Evolutionary conservation across 78 protist genomes (phyloP), one percentile per base, ranked within the genome.

Genomic region (Emiliania huxleyi): DNA sequence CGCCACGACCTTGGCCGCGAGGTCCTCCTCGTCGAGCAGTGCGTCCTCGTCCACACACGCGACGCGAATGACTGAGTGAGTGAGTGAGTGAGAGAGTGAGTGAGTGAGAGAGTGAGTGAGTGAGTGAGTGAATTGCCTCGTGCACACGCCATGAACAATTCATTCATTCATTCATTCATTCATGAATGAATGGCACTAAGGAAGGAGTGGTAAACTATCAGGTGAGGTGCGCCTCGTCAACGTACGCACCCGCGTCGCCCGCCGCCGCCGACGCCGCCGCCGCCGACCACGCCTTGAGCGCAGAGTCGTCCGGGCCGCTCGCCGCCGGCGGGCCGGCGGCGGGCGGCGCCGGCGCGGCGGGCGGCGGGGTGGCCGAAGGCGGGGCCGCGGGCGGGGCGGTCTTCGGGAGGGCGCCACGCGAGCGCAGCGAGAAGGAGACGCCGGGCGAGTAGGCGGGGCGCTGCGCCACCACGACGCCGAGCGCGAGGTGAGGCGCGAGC

Each of bases 11-110:
- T 77, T 77, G 23, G 15, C 11, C 40, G 46, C 89, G 11, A 23
- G 26, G 38, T 44, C 56, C 56, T 18, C 89, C 52, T 44, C 52
- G 26, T 0, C 89, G 55, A 81, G 89, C 89, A 81, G 52, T 35
- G 43, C 89, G 52, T 81, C 89, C 56, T 81, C 89, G 89, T 81
- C 89, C 56, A 81, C 35, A 29, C 18, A 35, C 45, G 37, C 84
- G 45, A 18, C 46, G n/a, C n/a, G n/a, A n/a, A n/a, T n/a, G n/a
- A n/a, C n/a, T n/a, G n/a, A n/a, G n/a, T n/a, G n/a, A n/a, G n/a
- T n/a, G n/a, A n/a, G n/a, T n/a, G n/a, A n/a, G n/a, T n/a, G n/a
- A n/a, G n/a, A n/a, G n/a, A n/a, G n/a, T n/a, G n/a, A n/a, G n/a
- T n/a, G n/a, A n/a, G n/a, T n/a, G n/a, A n/a, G n/a, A n/a, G n/a